Evolutionary conservation across 805 yeast species (phyloP).

Genomic region (Alloascoidea africana): DNA sequence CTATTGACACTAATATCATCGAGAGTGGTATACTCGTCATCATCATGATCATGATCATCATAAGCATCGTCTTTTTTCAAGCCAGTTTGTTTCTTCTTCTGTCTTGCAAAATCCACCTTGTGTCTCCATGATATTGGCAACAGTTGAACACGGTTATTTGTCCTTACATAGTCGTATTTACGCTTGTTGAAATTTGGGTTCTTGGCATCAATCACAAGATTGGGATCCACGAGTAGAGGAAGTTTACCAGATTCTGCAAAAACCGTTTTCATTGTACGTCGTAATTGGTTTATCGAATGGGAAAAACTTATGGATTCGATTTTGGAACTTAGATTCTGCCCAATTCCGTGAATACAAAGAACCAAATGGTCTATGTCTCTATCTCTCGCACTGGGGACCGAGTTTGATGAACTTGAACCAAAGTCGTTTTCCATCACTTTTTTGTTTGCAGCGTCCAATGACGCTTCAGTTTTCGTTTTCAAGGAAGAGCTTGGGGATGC

Average conservation of each 20-base stretch:
- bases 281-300: constrained; percentile 58
- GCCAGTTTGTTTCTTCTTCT: constrained; percentile 22
- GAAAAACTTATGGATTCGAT: constrained; percentile 77
- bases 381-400: constrained; percentile 1
- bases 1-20: constrained; percentile 63
- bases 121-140: constrained; percentile 91
- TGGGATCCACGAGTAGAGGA: not conserved
- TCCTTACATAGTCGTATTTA: constrained; percentile 9
- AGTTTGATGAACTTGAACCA: constrained; percentile 3
- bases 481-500: not conserved
- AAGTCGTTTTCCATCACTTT: constrained; percentile 15
- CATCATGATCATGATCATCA: constrained; percentile 6
- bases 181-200: too few species aligned
- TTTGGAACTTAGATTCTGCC: constrained; percentile 69
- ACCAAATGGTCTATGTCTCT: constrained; percentile 47
- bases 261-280: constrained; percentile 10
- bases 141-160: constrained; percentile 48
- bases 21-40: constrained; percentile 30
- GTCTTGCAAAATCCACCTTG: constrained; percentile 19
- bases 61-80: constrained; percentile 22
- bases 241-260: constrained; percentile 2
- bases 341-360: constrained; percentile 91
- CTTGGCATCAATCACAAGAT: constrained; percentile 7
- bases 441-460: constrained; percentile 7
- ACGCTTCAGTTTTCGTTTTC: not conserved